phyloP scores from a whole-genome alignment of 2,329 filamentous ascomycete genomes.

The Epichloe coenophiala region DNA sequence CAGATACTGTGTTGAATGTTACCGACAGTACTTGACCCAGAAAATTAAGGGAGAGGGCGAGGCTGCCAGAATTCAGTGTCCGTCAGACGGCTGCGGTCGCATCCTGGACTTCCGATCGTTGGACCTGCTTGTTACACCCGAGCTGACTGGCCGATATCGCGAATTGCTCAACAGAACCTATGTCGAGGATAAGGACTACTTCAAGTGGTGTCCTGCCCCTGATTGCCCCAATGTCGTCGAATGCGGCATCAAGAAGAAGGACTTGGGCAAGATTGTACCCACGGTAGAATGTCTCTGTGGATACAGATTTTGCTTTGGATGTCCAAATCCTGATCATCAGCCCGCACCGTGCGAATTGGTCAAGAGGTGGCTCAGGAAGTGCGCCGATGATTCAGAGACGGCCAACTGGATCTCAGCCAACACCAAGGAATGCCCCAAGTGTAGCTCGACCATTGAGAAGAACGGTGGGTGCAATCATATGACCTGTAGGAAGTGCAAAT shows the following conservation, averaged over 20 bases:
- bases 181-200: slow-evolving; percentile 87
- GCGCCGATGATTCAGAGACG: slow-evolving; percentile 93
- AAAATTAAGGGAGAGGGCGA: slow-evolving; percentile 96
- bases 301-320: slow-evolving; percentile 90
- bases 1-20: slow-evolving; percentile 86
- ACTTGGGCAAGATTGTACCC: slow-evolving; percentile 72
- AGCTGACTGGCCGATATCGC: slow-evolving; percentile 55
- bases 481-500: slow-evolving; percentile 90
- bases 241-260: slow-evolving; percentile 76
- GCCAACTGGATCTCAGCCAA: slow-evolving; percentile 99
- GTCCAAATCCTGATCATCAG: slow-evolving; percentile 78
- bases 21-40: slow-evolving; percentile 76
- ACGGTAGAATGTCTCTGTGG: slow-evolving; percentile 79
- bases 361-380: slow-evolving; percentile 95
- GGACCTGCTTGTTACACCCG: slow-evolving; percentile 54
- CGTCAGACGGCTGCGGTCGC: slow-evolving; percentile 71
- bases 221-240: slow-evolving; percentile 91
- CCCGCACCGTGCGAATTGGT: slow-evolving; percentile 84
- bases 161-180: slow-evolving; percentile 84
- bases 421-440: slow-evolving; percentile 95
- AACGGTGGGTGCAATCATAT: slow-evolving; percentile 97
- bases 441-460: slow-evolving; percentile 95
- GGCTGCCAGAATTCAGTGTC: slow-evolving; percentile 87
- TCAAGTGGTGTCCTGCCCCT: slow-evolving; percentile 98
- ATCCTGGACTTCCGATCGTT: slow-evolving; percentile 87